Evolutionary conservation across 2,329 filamentous ascomycete genomes (phyloP).

Genomic region (Mollisia scopiformis): DNA sequence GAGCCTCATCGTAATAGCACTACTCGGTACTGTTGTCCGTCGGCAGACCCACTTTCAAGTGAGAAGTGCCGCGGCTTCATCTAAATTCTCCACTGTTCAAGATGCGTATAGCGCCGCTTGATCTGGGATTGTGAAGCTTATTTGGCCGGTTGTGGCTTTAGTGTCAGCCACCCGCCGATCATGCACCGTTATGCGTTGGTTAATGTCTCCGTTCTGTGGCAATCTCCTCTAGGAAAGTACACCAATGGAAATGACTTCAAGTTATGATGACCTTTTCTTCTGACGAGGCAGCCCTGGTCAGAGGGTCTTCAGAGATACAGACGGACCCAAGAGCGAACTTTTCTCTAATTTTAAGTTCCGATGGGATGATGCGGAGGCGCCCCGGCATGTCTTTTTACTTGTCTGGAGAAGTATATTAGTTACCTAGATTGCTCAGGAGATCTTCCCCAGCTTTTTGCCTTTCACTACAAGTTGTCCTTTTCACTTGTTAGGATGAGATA

Average conservation of each 20-base stretch:
- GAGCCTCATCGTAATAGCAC: background rate
- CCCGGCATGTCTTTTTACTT: background rate
- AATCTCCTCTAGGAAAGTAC: background rate
- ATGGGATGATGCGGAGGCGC: background rate
- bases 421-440: background rate
- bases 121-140: too few relatives aligned
- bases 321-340: too few relatives aligned
- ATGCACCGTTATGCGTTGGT: background rate
- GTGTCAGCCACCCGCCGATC: background rate
- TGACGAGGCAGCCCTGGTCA: background rate
- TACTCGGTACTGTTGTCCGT: background rate
- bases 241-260: background rate
- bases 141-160: background rate
- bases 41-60: background rate
- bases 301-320: too few relatives aligned
- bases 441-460: background rate
- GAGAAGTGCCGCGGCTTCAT: background rate
- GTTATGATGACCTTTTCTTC: background rate
- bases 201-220: background rate
- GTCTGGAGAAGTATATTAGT: background rate
- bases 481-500: slow-evolving; percentile 22
- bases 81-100: background rate
- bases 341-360: too few relatives aligned
- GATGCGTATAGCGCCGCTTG: too few relatives aligned
- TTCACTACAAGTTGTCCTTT: background rate